Evolutionary conservation across 2,329 filamentous ascomycete species (phyloP), one percentile per base, ranked within the genome.

Genomic region (Penicillium sp.): DNA sequence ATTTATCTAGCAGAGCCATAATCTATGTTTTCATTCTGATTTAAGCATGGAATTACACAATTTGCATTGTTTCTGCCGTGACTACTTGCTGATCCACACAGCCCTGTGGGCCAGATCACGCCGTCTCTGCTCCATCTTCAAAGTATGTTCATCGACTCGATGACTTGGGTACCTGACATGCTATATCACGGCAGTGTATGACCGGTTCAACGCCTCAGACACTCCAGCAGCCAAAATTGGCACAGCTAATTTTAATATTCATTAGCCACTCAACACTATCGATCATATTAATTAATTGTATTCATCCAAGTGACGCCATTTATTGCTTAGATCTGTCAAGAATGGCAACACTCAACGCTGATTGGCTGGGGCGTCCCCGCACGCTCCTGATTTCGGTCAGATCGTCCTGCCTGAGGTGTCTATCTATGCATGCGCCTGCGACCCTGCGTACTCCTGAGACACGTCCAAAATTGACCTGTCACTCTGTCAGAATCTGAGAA

Each of bases 91-190:
- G 42, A 46, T 46, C 40, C 40, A 46, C 38, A 9, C 18, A 1
- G 50, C 23, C 18, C 24, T 35, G 42, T 53, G 28, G 51, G 33
- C 40, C 51, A 35, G 26, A 28, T 11, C 26, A 28, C 28, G 50
- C 46, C 40, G 46, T 26, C 50, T 33, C 23, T 21, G 49, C 38
- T 18, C 28, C 35, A 18, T 18, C 11, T 5, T 38, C 30, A 5
- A 3, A n/a, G 33, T 5, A 38, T 4, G 33, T 5, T 4, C 3
- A 12, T 14, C 3, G 14, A 40, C 16, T 45, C 30, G 20, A 38
- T 47, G 51, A 53, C 51, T 20, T 8, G 23, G 51, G 51, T 53
- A 40, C 51, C 51, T 53, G 51, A 35, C 51, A 53, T 26, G 28
- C 20, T 40, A 5, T 4, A 16, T 12, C 30, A 38, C 20, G 30